A percentile compares a stretch with the other conserved stretches of the same genome.
Conservation (phyloP, 208 protist species). For the Crithidia bombi region DNA sequence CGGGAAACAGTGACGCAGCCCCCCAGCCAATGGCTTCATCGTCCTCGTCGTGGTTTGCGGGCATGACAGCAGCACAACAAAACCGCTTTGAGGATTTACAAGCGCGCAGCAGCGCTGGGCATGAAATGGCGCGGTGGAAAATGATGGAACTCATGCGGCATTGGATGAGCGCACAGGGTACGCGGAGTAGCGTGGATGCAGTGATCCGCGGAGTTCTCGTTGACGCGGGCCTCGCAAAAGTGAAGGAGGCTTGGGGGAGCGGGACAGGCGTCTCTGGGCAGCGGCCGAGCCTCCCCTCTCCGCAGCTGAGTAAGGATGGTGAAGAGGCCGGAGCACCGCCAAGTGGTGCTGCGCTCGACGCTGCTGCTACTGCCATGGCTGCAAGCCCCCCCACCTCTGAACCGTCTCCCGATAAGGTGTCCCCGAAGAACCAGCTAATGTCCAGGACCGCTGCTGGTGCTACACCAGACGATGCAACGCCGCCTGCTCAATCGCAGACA, state of each 20-base stretch:
- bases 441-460: background rate
- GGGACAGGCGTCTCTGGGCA: background rate
- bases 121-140: conserved; percentile 51
- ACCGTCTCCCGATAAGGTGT: conserved; percentile 11
- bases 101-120: conserved; percentile 29
- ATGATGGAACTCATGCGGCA: conserved; percentile 70
- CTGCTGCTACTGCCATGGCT: background rate
- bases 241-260: conserved; percentile 36
- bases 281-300: background rate
- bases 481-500: background rate
- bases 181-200: conserved; percentile 38
- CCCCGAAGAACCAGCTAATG: conserved; percentile 28
- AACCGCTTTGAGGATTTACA: conserved; percentile 39
- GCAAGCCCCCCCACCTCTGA: conserved; percentile 19
- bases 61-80: conserved; percentile 29
- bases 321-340: background rate
- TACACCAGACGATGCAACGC: background rate
- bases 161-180: conserved; percentile 63
- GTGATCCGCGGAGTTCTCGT: conserved; percentile 48
- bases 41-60: conserved; percentile 22
- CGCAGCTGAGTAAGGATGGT: background rate
- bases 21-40: conserved; percentile 10
- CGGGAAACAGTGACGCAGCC: background rate
- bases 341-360: background rate
- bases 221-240: conserved; percentile 33